These are phyloP conservation scores for Corynespora cassiicola DNA, from an alignment of 2,329 filamentous ascomycete genomes.

Conservation along the genomic window DNA sequence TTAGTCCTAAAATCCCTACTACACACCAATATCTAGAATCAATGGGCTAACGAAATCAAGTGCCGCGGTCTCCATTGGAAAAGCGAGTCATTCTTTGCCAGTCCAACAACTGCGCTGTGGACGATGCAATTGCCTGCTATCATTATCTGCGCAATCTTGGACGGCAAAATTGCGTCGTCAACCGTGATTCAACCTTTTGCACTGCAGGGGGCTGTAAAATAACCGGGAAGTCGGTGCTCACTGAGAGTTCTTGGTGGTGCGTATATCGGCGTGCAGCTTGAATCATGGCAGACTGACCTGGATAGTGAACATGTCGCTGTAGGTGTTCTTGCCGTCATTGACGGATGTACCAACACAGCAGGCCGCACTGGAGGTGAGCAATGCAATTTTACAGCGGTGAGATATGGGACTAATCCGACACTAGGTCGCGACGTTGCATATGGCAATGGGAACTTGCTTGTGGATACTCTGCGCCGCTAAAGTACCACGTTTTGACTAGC, in stretches of 20 bases:
- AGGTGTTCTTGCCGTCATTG: constrained; percentile 12
- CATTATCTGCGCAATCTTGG: constrained; percentile 16
- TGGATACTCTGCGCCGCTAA: too few relatives aligned
- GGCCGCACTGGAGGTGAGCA: too few relatives aligned
- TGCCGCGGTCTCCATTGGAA: background rate
- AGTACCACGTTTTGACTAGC: too few relatives aligned
- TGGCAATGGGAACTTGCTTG: too few relatives aligned
- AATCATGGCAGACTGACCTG: background rate
- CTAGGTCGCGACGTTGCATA: too few relatives aligned
- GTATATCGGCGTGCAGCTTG: background rate
- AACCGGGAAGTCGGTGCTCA: constrained; percentile 3
- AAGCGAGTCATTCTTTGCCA: too few relatives aligned
- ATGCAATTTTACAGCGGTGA: too few relatives aligned
- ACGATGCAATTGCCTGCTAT: constrained; percentile 16
- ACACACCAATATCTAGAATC: background rate
- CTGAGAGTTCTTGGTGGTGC: constrained; percentile 11
- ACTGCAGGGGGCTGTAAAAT: background rate
- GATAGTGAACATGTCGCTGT: constrained; percentile 9
- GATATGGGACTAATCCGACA: background rate
- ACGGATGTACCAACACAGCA: constrained; percentile 16
- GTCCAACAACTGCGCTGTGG: constrained; percentile 12
- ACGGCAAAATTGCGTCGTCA: constrained; percentile 6
- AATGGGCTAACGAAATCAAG: too few relatives aligned
- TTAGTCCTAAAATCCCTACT: too few relatives aligned
- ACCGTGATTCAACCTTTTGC: background rate